phyloP scores from a whole-genome alignment of 108 stramenopile genomes.

The Parietichytrium sp. region DNA sequence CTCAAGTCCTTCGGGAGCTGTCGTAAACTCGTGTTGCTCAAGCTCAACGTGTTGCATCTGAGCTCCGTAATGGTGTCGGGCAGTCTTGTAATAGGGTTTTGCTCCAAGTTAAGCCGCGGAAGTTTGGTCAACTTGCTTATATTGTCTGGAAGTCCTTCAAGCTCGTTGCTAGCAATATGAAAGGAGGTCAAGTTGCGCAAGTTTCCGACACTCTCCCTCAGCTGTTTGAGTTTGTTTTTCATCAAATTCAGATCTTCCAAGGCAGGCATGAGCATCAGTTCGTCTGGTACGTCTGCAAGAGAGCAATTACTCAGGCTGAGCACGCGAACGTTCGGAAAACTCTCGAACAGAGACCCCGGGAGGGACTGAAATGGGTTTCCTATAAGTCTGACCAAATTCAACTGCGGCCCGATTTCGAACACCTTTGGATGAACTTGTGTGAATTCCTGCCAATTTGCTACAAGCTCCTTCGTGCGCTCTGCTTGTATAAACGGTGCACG shows the following conservation, averaged over 20 bases:
- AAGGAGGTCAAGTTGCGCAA: neutral
- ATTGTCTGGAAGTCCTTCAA: neutral
- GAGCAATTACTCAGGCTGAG: conserved; percentile 6
- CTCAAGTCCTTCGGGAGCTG: neutral
- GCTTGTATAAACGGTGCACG: neutral
- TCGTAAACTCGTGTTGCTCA: neutral
- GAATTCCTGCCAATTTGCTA: conserved; percentile 12
- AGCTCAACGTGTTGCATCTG: neutral
- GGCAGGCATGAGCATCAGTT: neutral
- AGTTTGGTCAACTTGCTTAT: neutral
- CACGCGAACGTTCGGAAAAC: neutral
- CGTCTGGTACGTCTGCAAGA: neutral
- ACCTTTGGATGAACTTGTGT: neutral
- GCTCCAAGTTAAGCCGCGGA: neutral
- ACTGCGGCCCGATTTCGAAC: neutral
- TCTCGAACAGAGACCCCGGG: neutral
- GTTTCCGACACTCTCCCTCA: neutral
- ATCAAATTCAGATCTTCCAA: neutral
- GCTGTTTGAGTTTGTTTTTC: neutral
- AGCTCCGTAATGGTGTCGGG: neutral
- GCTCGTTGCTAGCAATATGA: neutral
- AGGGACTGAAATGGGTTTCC: neutral
- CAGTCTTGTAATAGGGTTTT: neutral
- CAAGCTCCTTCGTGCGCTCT: neutral
- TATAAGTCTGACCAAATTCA: neutral